phyloP scores from a whole-genome alignment of 805 yeast genomes.

The Suhomyces faveliae region DNA sequence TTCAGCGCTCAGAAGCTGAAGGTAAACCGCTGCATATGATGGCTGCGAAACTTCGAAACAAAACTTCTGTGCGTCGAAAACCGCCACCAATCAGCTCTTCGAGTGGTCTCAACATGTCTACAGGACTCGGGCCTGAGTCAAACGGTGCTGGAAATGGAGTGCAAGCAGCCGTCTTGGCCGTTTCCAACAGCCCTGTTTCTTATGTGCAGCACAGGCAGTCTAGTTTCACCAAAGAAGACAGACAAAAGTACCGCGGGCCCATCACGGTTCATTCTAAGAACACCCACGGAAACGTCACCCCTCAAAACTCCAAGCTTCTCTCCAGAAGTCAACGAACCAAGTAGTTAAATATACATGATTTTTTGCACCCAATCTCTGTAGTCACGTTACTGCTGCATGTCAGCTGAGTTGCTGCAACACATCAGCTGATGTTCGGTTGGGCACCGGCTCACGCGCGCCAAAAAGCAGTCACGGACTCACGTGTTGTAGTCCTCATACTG shows the following conservation, averaged over 20 bases:
- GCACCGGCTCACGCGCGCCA: too few relatives aligned
- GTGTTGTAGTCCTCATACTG: not conserved
- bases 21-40: constrained; percentile 11
- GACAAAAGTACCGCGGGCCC: constrained; percentile 2
- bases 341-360: constrained; percentile 9
- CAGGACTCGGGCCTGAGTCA: constrained; percentile 24
- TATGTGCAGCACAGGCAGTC: constrained; percentile 29
- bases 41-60: constrained; percentile 15
- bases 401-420: too few relatives aligned
- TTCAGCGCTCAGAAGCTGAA: not conserved
- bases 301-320: constrained; percentile 59
- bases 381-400: not conserved
- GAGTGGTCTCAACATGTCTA: constrained; percentile 24
- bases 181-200: constrained; percentile 27
- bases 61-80: constrained; percentile 21
- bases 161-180: constrained; percentile 47
- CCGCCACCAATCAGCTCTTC: constrained; percentile 27
- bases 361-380: not conserved
- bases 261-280: constrained; percentile 4
- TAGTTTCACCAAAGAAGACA: constrained; percentile 35
- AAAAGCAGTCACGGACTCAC: constrained; percentile 16
- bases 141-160: constrained; percentile 27
- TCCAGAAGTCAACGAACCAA: constrained; percentile 54
- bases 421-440: too few relatives aligned
- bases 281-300: constrained; percentile 37